Conservation (phyloP, 192 early-diverging fungal species). For the Helicostylum pulchrum region DNA sequence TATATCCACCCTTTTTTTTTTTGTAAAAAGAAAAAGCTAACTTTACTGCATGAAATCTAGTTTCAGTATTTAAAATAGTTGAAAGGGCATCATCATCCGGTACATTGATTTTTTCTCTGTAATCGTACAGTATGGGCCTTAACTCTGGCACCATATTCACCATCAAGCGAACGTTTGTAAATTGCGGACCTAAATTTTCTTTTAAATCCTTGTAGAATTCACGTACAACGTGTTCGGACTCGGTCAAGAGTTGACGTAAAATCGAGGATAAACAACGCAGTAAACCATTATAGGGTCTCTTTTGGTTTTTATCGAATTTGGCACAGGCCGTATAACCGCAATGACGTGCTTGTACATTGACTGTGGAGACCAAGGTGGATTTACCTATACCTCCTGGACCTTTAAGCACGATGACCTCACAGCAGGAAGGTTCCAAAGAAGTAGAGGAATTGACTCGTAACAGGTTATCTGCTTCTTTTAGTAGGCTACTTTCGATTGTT, state of each 20-base stretch:
- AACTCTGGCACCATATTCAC: conserved; percentile 26
- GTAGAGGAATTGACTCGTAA: background rate
- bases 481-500: background rate
- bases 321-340: conserved; percentile 25
- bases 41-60: conserved; percentile 29
- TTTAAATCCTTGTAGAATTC: conserved; percentile 22
- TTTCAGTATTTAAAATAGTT: conserved; percentile 9
- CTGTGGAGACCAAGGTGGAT: conserved; percentile 17
- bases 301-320: conserved; percentile 27
- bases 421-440: background rate
- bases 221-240: conserved; percentile 17
- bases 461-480: conserved; percentile 9
- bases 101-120: conserved; percentile 1
- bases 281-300: conserved; percentile 24
- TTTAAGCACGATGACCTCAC: conserved; percentile 15
- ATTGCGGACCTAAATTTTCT: conserved; percentile 25
- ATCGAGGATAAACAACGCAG: conserved; percentile 22
- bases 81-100: conserved; percentile 2
- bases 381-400: conserved; percentile 28
- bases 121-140: conserved; percentile 15
- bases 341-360: conserved; percentile 21
- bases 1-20: too few relatives aligned
- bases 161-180: conserved; percentile 22
- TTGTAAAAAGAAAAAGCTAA: too few relatives aligned
- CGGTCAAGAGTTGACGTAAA: conserved; percentile 22